Percentiles rank a stretch among this genome's conserved stretches.
Evolutionary conservation across 2,329 filamentous ascomycete genomes (phyloP).

Genomic region (Chrysosporium queenslandicum): DNA sequence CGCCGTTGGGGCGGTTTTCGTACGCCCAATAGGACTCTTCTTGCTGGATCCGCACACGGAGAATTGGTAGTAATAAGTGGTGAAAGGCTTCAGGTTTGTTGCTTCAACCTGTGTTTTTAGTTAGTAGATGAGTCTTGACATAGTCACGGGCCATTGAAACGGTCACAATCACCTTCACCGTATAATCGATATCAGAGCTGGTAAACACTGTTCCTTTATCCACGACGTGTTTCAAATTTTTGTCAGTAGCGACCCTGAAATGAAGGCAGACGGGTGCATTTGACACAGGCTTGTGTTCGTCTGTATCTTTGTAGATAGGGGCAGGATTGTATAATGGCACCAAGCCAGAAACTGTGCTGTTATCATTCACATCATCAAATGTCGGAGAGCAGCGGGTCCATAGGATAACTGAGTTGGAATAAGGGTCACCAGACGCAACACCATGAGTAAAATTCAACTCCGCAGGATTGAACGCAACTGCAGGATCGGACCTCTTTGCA

Average conservation of each 20-base stretch:
- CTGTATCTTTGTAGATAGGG: conserved; percentile 6
- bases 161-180: conserved; percentile 49
- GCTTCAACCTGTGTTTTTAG: conserved; percentile 49
- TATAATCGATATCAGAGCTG: conserved; percentile 64
- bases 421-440: conserved; percentile 42
- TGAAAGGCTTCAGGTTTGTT: conserved; percentile 51
- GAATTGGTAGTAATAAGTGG: conserved; percentile 58
- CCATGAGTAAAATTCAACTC: conserved; percentile 56
- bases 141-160: not conserved
- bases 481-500: conserved; percentile 42
- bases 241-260: conserved; percentile 49
- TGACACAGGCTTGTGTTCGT: not conserved
- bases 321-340: conserved; percentile 10
- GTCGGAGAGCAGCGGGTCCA: conserved; percentile 37
- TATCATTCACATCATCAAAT: conserved; percentile 33
- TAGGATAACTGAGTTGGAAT: conserved; percentile 34
- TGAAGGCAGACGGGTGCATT: conserved; percentile 44
- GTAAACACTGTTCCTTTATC: conserved; percentile 55
- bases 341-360: conserved; percentile 8
- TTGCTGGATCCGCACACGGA: conserved; percentile 54
- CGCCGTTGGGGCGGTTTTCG: conserved; percentile 56
- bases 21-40: conserved; percentile 52
- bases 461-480: conserved; percentile 33
- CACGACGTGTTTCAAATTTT: conserved; percentile 41
- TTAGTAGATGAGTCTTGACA: not conserved